A percentile compares a stretch with the other conserved stretches of the same genome.
Conservation (phyloP, 805 yeast species). For the Kodamaea laetipori region DNA sequence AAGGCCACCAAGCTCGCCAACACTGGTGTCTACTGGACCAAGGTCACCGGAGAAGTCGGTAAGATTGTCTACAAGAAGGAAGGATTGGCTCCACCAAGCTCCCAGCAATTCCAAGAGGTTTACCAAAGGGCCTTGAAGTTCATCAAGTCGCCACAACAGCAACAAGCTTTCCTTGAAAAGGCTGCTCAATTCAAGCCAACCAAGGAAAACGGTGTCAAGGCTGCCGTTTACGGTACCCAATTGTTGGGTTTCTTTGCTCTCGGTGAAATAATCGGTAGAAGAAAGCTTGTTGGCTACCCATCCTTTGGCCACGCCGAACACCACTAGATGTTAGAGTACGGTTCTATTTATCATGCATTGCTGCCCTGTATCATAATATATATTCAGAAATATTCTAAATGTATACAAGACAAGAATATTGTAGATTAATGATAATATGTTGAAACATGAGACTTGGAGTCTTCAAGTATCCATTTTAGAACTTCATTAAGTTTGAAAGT, state of each 20-base stretch:
- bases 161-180: conserved; percentile 54
- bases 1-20: conserved; percentile 46
- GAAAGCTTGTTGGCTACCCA: conserved; percentile 89
- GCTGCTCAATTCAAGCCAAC: conserved; percentile 48
- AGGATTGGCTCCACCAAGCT: conserved; percentile 88
- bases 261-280: conserved; percentile 96
- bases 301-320: conserved; percentile 47
- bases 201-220: conserved; percentile 62
- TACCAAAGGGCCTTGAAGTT: conserved; percentile 51
- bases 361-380: conserved; percentile 7
- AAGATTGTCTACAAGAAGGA: conserved; percentile 87
- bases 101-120: conserved; percentile 73
- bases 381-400: background rate
- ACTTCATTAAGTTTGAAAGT: too few relatives aligned
- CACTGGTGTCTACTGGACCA: conserved; percentile 77
- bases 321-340: conserved; percentile 18
- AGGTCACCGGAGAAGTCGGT: conserved; percentile 63
- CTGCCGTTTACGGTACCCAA: conserved; percentile 78
- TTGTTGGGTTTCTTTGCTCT: conserved; percentile 87
- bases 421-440: background rate
- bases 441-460: too few relatives aligned
- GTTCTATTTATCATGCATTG: conserved; percentile 4
- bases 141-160: conserved; percentile 49
- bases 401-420: conserved; percentile 1
- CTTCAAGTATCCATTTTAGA: too few relatives aligned